A percentile compares a stretch with the other conserved stretches of the same genome.
These are phyloP conservation scores for Pichia phayaonensis DNA, from an alignment of 805 yeast genomes.

Conservation along the genomic window DNA sequence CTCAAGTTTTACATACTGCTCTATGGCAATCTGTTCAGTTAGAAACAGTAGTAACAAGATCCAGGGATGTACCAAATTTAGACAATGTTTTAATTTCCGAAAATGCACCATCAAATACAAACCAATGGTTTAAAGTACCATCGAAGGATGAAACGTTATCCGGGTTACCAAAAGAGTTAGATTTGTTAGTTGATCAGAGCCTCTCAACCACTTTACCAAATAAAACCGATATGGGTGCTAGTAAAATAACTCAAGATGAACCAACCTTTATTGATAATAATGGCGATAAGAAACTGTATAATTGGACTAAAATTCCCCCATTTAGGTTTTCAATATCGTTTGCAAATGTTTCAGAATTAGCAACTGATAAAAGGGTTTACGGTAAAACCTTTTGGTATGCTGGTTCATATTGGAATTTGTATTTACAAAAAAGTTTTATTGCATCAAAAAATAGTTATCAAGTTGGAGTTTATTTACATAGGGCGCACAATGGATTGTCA, in stretches of 20 bases:
- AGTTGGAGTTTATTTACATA: slow-evolving; percentile 49
- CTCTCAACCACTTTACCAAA: slow-evolving; percentile 2
- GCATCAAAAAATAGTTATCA: slow-evolving; percentile 36
- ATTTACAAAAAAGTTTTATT: slow-evolving; percentile 39
- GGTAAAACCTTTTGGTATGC: slow-evolving; percentile 51
- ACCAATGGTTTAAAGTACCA: slow-evolving; percentile 35
- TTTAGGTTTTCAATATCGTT: slow-evolving; percentile 48
- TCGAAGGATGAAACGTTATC: slow-evolving; percentile 40
- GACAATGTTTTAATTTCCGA: slow-evolving; percentile 24
- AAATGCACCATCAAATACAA: slow-evolving; percentile 20
- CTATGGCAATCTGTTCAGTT: slow-evolving; percentile 42
- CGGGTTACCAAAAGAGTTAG: slow-evolving; percentile 35
- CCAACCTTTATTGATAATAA: slow-evolving; percentile 6
- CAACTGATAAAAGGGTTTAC: slow-evolving; percentile 40
- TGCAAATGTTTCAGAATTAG: slow-evolving; percentile 37
- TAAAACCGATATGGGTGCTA: slow-evolving; percentile 13
- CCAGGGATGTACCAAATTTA: slow-evolving; percentile 23
- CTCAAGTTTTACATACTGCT: slow-evolving; percentile 36
- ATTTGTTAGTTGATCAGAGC: slow-evolving; percentile 11
- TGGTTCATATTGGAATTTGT: slow-evolving; percentile 54
- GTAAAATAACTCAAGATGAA: slow-evolving; percentile 22
- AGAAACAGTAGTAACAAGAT: slow-evolving; percentile 32
- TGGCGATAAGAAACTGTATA: slow-evolving; percentile 18
- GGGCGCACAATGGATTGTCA: slow-evolving; percentile 33
- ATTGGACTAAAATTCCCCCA: slow-evolving; percentile 43